phyloP scores from a whole-genome alignment of 1,284 basidiomycete species.

The Leccinum angustisporum region DNA sequence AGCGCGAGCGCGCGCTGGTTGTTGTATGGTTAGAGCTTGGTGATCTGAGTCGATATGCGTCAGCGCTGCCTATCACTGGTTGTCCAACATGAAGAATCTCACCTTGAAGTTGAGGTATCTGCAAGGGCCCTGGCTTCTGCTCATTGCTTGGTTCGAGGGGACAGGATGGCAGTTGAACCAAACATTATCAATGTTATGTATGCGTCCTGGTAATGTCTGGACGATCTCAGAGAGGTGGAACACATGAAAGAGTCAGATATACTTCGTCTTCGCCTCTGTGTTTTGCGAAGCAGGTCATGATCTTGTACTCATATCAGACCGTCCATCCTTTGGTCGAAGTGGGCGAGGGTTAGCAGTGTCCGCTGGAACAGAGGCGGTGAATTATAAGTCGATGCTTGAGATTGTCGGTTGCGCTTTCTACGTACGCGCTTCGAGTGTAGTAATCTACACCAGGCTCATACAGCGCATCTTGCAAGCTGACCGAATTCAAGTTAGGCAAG shows the following conservation, averaged over 20 bases:
- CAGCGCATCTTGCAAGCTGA: constrained; percentile 82
- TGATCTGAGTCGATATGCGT: neutral
- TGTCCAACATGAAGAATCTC: neutral
- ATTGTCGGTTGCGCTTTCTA: constrained; percentile 81
- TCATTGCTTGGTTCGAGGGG: too few species aligned
- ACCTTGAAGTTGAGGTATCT: neutral
- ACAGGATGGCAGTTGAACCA: too few species aligned
- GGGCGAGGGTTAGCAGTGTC: too few species aligned
- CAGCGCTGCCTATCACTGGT: neutral
- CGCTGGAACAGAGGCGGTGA: too few species aligned
- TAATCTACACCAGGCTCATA: constrained; percentile 89
- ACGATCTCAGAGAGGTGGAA: too few species aligned
- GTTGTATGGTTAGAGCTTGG: neutral
- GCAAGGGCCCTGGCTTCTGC: neutral
- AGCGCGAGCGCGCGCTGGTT: neutral
- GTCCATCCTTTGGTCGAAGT: neutral
- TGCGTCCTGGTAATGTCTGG: too few species aligned
- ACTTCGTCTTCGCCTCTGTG: too few species aligned
- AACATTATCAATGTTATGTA: too few species aligned
- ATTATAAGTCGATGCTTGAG: constrained; percentile 40
- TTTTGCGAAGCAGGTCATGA: too few species aligned
- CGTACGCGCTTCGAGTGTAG: constrained; percentile 94
- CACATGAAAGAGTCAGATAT: too few species aligned
- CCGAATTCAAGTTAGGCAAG: constrained; percentile 13
- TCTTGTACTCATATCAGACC: too few species aligned